Percentiles rank a stretch among this genome's conserved stretches.
Evolutionary conservation across 495 filamentous ascomycete genomes (phyloP).

Genomic region (Copromyces sp.): DNA sequence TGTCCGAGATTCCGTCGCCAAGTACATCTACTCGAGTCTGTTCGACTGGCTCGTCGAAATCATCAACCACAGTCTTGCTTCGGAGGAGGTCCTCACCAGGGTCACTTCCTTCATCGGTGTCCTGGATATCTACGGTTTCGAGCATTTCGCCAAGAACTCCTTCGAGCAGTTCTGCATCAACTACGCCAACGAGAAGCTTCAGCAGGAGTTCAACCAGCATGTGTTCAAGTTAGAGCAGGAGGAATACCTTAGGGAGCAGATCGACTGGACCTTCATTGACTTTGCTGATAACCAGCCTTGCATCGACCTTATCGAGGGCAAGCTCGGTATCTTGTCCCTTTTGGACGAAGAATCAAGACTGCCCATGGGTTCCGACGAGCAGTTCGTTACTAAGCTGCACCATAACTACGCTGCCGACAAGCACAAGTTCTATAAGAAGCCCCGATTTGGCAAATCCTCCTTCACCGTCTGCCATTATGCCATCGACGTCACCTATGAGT

Average conservation of each 20-base stretch:
- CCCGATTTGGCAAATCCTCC: constrained; percentile 90
- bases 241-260: constrained; percentile 92
- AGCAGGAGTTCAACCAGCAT: constrained; percentile 99
- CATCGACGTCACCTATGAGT: constrained; percentile 96
- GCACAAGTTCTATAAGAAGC: constrained; percentile 97
- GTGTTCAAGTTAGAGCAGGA: constrained; percentile 99
- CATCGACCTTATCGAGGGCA: constrained; percentile 97
- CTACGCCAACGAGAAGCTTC: constrained; percentile 98
- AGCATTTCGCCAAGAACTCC: constrained; percentile 99
- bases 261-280: constrained; percentile 99
- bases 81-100: constrained; percentile 71
- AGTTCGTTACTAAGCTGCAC: constrained; percentile 95
- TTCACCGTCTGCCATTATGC: constrained; percentile 99
- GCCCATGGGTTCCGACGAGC: constrained; percentile 94
- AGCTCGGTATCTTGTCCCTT: constrained; percentile 83
- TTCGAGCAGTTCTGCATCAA: constrained; percentile 99
- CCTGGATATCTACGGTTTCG: constrained; percentile 99
- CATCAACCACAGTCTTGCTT: constrained; percentile 84
- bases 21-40: constrained; percentile 95
- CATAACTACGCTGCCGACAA: constrained; percentile 87
- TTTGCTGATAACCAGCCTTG: constrained; percentile 99
- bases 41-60: constrained; percentile 98
- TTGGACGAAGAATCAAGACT: constrained; percentile 94
- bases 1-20: constrained; percentile 94
- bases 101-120: constrained; percentile 96